Evolutionary conservation across 345 rosid species (phyloP).

Genomic region (Rhodomyrtus tomentosa): DNA sequence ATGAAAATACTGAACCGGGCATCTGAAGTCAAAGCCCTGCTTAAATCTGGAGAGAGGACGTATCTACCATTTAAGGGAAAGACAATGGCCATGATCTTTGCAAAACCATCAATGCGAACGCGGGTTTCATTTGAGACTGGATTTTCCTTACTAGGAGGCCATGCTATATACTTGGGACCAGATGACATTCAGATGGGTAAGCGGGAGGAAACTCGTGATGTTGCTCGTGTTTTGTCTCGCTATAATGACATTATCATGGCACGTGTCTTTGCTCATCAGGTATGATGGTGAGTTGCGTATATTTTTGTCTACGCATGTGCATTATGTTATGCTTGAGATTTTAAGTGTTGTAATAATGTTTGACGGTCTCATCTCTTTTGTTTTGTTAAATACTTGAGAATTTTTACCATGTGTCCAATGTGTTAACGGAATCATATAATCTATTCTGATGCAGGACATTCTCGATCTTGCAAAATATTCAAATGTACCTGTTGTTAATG

Average conservation of each 20-base stretch:
- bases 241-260: slow-evolving; percentile 96
- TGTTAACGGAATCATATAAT: neutral
- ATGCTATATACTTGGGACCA: slow-evolving; percentile 86
- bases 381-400: neutral
- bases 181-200: slow-evolving; percentile 95
- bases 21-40: slow-evolving; percentile 64
- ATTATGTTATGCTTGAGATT: neutral
- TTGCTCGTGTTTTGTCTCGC: slow-evolving; percentile 82
- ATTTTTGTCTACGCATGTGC: neutral
- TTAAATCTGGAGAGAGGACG: slow-evolving; percentile 79
- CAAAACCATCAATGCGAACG: slow-evolving; percentile 97
- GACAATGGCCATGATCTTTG: slow-evolving; percentile 93
- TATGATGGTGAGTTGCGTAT: slow-evolving; percentile 63
- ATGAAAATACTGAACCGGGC: slow-evolving; percentile 63
- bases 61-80: slow-evolving; percentile 82
- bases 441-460: slow-evolving; percentile 50
- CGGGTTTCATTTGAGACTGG: slow-evolving; percentile 96
- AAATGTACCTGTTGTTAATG: slow-evolving; percentile 77
- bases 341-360: neutral
- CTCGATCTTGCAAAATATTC: slow-evolving; percentile 85
- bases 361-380: neutral
- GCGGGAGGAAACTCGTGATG: slow-evolving; percentile 91
- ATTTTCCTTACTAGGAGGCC: slow-evolving; percentile 90
- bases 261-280: slow-evolving; percentile 97
- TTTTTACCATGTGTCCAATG: neutral